Conservation (phyloP, 1,284 basidiomycete species). For the Fomitopsis schrenkii region DNA sequence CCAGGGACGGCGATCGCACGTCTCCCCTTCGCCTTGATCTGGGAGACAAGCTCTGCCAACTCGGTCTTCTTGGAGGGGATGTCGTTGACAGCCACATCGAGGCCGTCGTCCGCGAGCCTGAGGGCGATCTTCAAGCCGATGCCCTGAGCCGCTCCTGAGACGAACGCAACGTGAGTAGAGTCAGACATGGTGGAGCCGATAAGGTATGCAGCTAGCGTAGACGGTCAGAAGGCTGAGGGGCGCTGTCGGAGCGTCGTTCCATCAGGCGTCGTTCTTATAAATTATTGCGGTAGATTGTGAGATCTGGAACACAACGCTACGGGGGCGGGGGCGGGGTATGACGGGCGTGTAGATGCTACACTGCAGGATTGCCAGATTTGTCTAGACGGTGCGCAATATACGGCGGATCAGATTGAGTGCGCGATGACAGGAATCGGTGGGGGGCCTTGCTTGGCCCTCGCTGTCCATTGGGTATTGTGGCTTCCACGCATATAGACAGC, state of each 20-base stretch:
- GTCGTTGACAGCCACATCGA: slow-evolving; percentile 35
- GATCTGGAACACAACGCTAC: too few species aligned
- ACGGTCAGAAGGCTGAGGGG: neutral
- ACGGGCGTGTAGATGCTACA: neutral
- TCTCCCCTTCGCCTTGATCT: slow-evolving; percentile 27
- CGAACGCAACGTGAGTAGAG: slow-evolving; percentile 18
- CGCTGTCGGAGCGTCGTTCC: neutral
- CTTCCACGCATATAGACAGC: neutral
- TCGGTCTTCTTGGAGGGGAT: slow-evolving; percentile 19
- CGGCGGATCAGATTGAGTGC: neutral
- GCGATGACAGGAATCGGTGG: neutral
- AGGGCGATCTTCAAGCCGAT: slow-evolving; percentile 36
- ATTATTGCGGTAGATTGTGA: too few species aligned
- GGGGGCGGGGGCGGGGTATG: neutral
- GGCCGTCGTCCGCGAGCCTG: slow-evolving; percentile 36
- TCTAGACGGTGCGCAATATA: neutral
- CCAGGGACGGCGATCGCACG: slow-evolving; percentile 22
- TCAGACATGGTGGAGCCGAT: neutral
- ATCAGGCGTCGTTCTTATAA: neutral
- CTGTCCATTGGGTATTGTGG: neutral
- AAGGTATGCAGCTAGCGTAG: too few species aligned
- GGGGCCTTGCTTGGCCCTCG: neutral
- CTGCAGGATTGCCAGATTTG: neutral
- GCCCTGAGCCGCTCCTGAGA: slow-evolving; percentile 34
- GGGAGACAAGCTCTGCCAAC: slow-evolving; percentile 23